Percentiles rank a stretch among this genome's conserved stretches.
Evolutionary conservation across 2,329 filamentous ascomycete species (phyloP).

Genomic region (Ceratocystis colombiana): DNA sequence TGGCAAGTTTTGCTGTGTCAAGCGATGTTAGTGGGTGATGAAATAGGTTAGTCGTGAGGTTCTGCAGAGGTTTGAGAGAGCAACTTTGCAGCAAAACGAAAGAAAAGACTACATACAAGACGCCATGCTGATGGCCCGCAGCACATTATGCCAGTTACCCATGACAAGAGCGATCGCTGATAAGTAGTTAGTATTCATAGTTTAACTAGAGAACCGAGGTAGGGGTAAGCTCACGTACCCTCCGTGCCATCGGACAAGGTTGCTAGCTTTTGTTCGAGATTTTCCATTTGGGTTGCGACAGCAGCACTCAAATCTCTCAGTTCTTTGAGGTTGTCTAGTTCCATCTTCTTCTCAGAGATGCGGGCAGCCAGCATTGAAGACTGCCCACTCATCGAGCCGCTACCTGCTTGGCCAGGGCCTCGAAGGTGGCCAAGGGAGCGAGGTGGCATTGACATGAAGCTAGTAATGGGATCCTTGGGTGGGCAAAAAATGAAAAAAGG

Average conservation of each 20-base stretch:
- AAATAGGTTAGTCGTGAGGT: neutral
- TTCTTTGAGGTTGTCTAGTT: conserved; percentile 68
- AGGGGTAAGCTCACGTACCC: conserved; percentile 39
- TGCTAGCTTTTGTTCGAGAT: conserved; percentile 63
- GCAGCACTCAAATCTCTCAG: conserved; percentile 68
- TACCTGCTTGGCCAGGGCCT: conserved; percentile 43
- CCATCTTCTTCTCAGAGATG: conserved; percentile 76
- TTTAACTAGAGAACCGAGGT: neutral
- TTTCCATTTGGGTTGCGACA: conserved; percentile 72
- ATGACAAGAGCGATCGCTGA: conserved; percentile 73
- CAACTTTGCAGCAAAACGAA: neutral
- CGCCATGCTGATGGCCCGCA: conserved; percentile 77
- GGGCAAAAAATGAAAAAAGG: neutral
- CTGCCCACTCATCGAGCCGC: conserved; percentile 44
- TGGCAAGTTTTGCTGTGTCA: conserved; percentile 22
- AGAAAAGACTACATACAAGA: conserved; percentile 48
- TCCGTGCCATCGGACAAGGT: conserved; percentile 75
- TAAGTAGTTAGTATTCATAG: neutral
- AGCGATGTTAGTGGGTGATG: conserved; percentile 6
- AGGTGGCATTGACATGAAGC: conserved; percentile 14
- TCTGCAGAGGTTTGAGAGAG: neutral
- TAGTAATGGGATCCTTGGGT: neutral
- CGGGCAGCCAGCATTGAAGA: conserved; percentile 62
- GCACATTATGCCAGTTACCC: conserved; percentile 78
- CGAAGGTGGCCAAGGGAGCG: conserved; percentile 47